Evolutionary conservation across 1,284 basidiomycete genomes (phyloP), one percentile per base, ranked within the genome.

Genomic region (Calocybe gambosa): DNA sequence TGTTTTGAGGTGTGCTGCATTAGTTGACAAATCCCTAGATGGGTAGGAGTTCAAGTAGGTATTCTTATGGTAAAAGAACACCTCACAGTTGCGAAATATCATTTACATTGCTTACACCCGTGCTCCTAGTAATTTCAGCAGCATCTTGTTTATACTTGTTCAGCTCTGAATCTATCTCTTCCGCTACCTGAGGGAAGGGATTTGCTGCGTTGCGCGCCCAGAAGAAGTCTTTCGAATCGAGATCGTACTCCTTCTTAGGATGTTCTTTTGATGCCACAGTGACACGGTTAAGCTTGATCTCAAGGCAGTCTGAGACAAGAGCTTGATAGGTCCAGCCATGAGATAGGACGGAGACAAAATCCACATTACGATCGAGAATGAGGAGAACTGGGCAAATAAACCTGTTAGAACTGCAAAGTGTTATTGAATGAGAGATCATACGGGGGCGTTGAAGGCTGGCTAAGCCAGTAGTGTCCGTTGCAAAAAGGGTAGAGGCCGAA

Each of bases 301-400:
- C 90, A 23, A 99, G 80, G 50, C 97, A 98, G 62, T 99, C 96
- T 40, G 95, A 95, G 0, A 98, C 91, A 16, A 99, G 81, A 0
- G 96, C 93, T 68, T 99, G 96, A 60, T 99, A 99, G 23, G 96
- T 99, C 96, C 96, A 99, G 1, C 93, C 94, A 62, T 99, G 96
- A 1, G 91, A 89, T 12, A 99, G 68, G 78, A 96, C 93, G 3
- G 96, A 90, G 0, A 95, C 88, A 12, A 99, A 75, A 62, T 99
- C 96, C 42, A 99, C 76, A 58, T 98, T 99, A 25, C 96, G 80
- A 62, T 99, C 96, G 45, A 99, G 73, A 39, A 99, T 83, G 40
- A 98, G 82, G 5, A 99, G 75, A 33, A 99, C 91, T 93, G 58
- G 0, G 23, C 9, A 26, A 21, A 20, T 41, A 31, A 25, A 28